Percentiles rank a stretch among this genome's conserved stretches.
Conservation (phyloP, 2,329 filamentous ascomycete genomes). For the Phoma sp. region DNA sequence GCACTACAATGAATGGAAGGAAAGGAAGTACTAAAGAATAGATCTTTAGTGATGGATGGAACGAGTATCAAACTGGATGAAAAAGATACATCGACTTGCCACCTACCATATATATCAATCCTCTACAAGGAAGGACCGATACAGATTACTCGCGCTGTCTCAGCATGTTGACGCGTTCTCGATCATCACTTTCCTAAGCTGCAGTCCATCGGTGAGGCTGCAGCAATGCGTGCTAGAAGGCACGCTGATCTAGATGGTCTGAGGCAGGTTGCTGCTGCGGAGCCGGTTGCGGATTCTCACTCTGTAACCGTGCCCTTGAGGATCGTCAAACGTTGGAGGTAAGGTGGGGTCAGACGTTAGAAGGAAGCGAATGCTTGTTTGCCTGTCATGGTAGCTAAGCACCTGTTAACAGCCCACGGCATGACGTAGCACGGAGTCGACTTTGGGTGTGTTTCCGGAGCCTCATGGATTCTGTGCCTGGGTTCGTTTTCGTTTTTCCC, state of each 20-base stretch:
- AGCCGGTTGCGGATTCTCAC: conserved; percentile 23
- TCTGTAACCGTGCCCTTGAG: conserved; percentile 32
- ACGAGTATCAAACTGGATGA: conserved; percentile 18
- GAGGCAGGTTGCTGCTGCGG: conserved; percentile 27
- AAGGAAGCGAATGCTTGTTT: conserved; percentile 13
- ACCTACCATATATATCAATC: conserved; percentile 16
- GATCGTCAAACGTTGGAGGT: conserved; percentile 30
- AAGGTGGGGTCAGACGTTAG: conserved; percentile 12
- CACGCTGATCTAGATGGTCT: conserved; percentile 21
- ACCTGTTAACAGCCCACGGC: not conserved
- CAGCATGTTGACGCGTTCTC: conserved; percentile 18
- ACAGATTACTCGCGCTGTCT: conserved; percentile 1
- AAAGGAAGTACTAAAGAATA: conserved; percentile 9
- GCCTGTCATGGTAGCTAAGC: conserved; percentile 12
- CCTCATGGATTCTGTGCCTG: no score
- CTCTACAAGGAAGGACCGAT: conserved; percentile 17
- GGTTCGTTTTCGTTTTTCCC: no score
- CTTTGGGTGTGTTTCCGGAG: not conserved
- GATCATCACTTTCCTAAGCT: conserved; percentile 12
- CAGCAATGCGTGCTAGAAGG: conserved; percentile 20
- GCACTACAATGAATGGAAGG: conserved; percentile 23
- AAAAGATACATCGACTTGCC: not conserved
- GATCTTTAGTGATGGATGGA: conserved; percentile 1
- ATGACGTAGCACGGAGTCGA: conserved; percentile 1
- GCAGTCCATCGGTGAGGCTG: conserved; percentile 16